Evolutionary conservation across 352 stramenopile genomes (phyloP).

Genomic region (Peronosclerospora sorghi): DNA sequence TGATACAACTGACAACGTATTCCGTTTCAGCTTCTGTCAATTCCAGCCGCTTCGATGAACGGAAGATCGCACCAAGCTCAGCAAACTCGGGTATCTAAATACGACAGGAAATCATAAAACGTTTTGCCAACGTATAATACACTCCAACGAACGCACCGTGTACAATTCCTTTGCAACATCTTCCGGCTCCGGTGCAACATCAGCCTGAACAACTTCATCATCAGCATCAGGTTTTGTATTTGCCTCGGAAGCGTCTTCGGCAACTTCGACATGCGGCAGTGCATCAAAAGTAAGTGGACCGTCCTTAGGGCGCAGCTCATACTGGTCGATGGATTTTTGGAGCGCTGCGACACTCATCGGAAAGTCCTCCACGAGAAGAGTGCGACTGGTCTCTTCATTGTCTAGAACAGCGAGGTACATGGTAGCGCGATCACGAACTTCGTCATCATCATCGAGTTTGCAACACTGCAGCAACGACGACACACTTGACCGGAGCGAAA

Average conservation of each 20-base stretch:
- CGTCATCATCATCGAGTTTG: conserved; percentile 96
- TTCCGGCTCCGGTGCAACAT: conserved; percentile 35
- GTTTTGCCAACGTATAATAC: background rate
- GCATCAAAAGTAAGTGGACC: conserved; percentile 74
- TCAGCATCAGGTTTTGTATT: conserved; percentile 28
- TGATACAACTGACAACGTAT: conserved; percentile 94
- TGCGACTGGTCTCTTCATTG: conserved; percentile 38
- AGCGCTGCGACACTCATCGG: conserved; percentile 60
- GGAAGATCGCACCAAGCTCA: conserved; percentile 88
- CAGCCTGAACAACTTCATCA: conserved; percentile 13
- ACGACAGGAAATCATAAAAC: conserved; percentile 1
- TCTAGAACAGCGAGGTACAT: conserved; percentile 80
- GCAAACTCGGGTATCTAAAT: conserved; percentile 90
- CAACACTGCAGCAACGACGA: conserved; percentile 91
- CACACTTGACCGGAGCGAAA: conserved; percentile 89
- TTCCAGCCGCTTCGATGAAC: conserved; percentile 81
- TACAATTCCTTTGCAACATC: conserved; percentile 89
- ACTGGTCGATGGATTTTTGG: conserved; percentile 84
- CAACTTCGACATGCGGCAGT: conserved; percentile 74
- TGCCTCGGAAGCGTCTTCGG: conserved; percentile 29
- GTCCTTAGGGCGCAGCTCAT: conserved; percentile 60
- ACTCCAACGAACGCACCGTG: conserved; percentile 41
- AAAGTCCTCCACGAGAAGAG: conserved; percentile 65
- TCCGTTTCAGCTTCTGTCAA: conserved; percentile 97
- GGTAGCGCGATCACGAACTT: conserved; percentile 90